These are phyloP conservation scores for Citrus mangshanensis DNA, from an alignment of 345 rosid genomes.

Conservation along the genomic window DNA sequence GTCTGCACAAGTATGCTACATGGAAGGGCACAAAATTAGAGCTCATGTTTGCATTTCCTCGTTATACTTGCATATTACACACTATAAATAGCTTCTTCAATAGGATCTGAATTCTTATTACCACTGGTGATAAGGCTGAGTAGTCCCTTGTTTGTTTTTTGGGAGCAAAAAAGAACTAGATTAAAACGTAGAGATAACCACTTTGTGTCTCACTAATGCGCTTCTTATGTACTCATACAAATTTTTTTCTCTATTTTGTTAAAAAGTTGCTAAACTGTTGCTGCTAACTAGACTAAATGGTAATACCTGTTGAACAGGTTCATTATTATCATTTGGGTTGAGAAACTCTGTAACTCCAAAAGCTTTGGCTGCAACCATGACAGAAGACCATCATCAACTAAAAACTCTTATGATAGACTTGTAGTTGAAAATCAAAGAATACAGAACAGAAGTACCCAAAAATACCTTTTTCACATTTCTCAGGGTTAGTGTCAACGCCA, in stretches of 20 bases:
- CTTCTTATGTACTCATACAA: neutral
- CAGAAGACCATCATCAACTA: conserved; percentile 4
- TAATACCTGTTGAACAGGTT: conserved; percentile 83
- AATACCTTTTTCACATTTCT: conserved; percentile 66
- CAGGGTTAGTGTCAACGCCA: conserved; percentile 84
- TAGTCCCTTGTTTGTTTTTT: neutral
- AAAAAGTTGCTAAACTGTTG: neutral
- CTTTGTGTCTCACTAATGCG: neutral
- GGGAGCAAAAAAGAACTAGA: neutral
- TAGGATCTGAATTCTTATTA: neutral
- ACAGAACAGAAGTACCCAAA: conserved; percentile 6
- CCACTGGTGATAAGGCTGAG: neutral
- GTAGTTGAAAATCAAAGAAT: neutral
- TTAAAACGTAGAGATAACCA: neutral
- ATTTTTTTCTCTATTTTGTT: no score
- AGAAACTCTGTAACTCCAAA: conserved; percentile 81
- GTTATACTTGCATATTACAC: neutral
- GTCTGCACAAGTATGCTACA: neutral
- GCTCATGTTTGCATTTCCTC: neutral
- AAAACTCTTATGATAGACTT: neutral
- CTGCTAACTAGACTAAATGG: neutral
- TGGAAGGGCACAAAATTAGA: neutral
- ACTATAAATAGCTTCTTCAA: neutral
- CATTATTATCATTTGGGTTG: conserved; percentile 57
- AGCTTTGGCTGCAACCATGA: conserved; percentile 55